Base-by-base conservation (phyloP, 2,329 filamentous ascomycete species). In the Fusarium sororula region DNA sequence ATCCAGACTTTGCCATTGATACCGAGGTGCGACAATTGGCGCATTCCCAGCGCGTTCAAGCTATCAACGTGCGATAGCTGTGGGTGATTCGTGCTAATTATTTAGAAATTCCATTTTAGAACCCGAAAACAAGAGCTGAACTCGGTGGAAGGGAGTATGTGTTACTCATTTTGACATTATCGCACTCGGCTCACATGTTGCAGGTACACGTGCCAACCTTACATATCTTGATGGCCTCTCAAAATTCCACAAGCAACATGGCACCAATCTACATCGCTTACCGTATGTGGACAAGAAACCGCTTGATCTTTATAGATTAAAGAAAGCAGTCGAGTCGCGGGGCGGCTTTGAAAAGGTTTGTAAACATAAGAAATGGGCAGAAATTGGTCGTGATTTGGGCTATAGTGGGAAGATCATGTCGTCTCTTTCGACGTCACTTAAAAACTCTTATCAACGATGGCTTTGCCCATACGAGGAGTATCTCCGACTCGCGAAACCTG, bases 321-420 rank as follows among this genome's bases (percentile, higher is more conserved):
- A 98, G 83, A 98, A 98, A 81, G 96, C 96, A 2, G 96, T 99
- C 41, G 96, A 98, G 81, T 92, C 94, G 37, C 91, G 96, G 71
- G 96, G 96, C 53, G 96, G 96, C 7, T 99, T 99, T 78, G 95
- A 98, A 63, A 94, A 94, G 80, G 96, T 99, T 50, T 99, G 96
- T 88, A 98, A 98, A 83, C 89, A 92, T 63, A 99, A 99, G 85
- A 98, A 98, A 85, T 99, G 96, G 96, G 96, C 96, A 22, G 96
- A 99, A 82, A 98, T 99, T 77, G 96, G 96, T 39, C 91, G 96
- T 79, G 96, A 98, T 81, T 85, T 99, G 54, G 96, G 96, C 62
- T 99, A 99, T 83, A 98, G 96, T 80, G 96, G 96, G 80, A 99
- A 99, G 86, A 99, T 99, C 73, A 99, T 99, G 96, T 98, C 96